These are phyloP conservation scores for Flueggea neowawraea DNA, from an alignment of 441 rosid species.

Conservation along the genomic window DNA sequence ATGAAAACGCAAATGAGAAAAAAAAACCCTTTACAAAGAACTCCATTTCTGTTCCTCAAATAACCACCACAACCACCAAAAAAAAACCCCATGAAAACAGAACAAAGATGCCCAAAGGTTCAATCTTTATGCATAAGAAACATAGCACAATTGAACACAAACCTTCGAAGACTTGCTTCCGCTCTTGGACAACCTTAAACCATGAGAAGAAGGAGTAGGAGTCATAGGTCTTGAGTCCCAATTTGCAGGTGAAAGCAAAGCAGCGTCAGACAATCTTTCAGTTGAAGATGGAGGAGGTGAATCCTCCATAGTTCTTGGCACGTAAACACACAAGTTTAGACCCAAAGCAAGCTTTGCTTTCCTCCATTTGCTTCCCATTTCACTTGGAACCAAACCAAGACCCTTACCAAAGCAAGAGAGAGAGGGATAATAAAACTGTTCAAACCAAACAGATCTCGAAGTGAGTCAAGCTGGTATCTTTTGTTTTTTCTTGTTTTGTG, in stretches of 20 bases:
- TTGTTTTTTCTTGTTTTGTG: conserved; percentile 5
- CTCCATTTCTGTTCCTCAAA: no score
- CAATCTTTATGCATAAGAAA: background rate
- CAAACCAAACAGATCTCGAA: conserved; percentile 29
- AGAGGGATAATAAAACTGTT: background rate
- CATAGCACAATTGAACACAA: conserved; percentile 1
- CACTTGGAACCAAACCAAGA: background rate
- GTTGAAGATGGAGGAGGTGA: conserved; percentile 36
- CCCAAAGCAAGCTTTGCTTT: conserved; percentile 89
- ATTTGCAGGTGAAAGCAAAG: conserved; percentile 70
- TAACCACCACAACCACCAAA: no score
- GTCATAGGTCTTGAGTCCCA: conserved; percentile 68
- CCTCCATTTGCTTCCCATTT: conserved; percentile 90
- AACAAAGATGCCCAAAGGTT: background rate
- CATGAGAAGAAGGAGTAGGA: conserved; percentile 77
- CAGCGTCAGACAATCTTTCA: conserved; percentile 78
- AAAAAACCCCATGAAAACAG: background rate
- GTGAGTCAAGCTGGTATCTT: conserved; percentile 22
- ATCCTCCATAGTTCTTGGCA: conserved; percentile 84
- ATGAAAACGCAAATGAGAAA: no score
- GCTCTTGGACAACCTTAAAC: conserved; percentile 59
- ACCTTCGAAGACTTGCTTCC: conserved; percentile 94
- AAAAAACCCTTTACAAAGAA: no score
- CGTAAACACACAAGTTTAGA: conserved; percentile 72
- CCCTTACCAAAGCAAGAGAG: background rate